Evolutionary conservation across 768 basidiomycete species (phyloP).

Genomic region (Trametes cingulata): DNA sequence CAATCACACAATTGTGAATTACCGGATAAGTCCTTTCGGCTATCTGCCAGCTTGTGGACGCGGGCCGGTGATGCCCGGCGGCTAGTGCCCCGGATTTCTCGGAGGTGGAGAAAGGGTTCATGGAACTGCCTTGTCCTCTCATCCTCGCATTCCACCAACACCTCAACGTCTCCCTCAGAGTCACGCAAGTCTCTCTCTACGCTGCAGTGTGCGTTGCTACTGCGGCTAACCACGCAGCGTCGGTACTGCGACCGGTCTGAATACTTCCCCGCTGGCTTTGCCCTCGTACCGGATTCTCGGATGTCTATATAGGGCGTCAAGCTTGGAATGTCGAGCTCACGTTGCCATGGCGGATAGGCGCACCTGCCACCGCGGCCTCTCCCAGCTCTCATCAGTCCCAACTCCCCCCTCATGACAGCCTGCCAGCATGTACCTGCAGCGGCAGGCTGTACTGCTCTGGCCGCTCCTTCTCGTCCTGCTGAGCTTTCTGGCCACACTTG

Average conservation of each 20-base stretch:
- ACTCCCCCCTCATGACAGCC: slow-evolving; percentile 16
- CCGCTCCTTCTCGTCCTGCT: slow-evolving; percentile 3
- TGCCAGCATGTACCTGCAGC: slow-evolving; percentile 20
- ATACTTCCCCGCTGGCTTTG: not conserved
- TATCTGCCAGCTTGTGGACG: not conserved
- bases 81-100: no score
- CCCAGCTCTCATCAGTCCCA: slow-evolving; percentile 6
- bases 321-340: slow-evolving; percentile 9
- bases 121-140: no score
- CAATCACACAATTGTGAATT: not conserved
- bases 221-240: not conserved
- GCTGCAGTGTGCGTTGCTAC: not conserved
- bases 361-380: slow-evolving; percentile 8
- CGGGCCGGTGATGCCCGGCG: not conserved
- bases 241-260: not conserved
- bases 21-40: not conserved
- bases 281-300: not conserved
- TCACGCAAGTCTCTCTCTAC: no score
- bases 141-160: no score
- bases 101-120: no score
- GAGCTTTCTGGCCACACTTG: not conserved
- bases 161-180: no score
- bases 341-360: slow-evolving; percentile 23
- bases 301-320: slow-evolving; percentile 17
- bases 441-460: slow-evolving; percentile 12